A percentile compares a stretch with the other conserved stretches of the same genome.
Evolutionary conservation across 768 basidiomycete species (phyloP).

Genomic region (Kwoniella pini): DNA sequence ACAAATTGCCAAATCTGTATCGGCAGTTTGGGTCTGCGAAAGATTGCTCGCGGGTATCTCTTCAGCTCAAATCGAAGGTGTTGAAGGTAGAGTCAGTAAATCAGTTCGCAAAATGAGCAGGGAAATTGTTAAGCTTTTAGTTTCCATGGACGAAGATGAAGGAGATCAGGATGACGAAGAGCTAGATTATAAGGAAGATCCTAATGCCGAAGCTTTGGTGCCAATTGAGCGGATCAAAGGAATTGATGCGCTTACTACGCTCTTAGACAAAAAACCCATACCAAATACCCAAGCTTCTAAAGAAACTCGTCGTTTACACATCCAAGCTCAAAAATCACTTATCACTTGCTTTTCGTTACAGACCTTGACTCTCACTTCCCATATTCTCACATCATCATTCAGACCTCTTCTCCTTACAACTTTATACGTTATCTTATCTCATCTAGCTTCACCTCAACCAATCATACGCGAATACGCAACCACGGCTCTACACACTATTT

Average conservation of each 20-base stretch:
- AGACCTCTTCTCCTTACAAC: constrained; percentile 71
- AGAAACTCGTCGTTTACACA: constrained; percentile 41
- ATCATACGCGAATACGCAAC: constrained; percentile 75
- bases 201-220: constrained; percentile 53
- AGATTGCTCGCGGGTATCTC: constrained; percentile 73
- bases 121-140: constrained; percentile 64
- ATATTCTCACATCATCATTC: constrained; percentile 73
- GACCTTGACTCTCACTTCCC: constrained; percentile 68
- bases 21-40: constrained; percentile 80
- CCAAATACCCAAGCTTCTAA: constrained; percentile 44
- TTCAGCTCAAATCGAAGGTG: constrained; percentile 24
- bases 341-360: constrained; percentile 73
- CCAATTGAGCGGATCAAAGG: constrained; percentile 69
- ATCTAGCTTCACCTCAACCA: constrained; percentile 69
- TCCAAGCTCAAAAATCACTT: constrained; percentile 62
- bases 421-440: constrained; percentile 83
- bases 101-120: constrained; percentile 68
- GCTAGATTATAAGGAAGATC: not conserved
- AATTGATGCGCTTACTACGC: constrained; percentile 63
- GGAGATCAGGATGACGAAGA: constrained; percentile 37
- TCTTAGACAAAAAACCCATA: constrained; percentile 48
- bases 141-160: constrained; percentile 69
- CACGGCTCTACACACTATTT: constrained; percentile 69
- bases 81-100: constrained; percentile 54
- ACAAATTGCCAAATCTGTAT: constrained; percentile 57